Percentiles rank a stretch among this genome's conserved stretches.
Conservation (phyloP, 2,329 filamentous ascomycete genomes). For the Cladosporium halotolerans region DNA sequence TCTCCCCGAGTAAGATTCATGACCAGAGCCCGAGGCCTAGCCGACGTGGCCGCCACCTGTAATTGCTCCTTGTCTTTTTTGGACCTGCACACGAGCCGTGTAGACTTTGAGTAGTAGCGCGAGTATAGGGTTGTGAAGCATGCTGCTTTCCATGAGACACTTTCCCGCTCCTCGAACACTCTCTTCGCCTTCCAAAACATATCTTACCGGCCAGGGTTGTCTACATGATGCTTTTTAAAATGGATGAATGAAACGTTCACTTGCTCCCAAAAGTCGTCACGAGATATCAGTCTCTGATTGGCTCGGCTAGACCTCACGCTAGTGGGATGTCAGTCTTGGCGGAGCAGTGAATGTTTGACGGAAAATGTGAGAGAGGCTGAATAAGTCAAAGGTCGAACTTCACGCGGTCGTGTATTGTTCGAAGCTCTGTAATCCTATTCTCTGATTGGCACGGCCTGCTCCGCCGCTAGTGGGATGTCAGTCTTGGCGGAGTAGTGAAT, state of each 20-base stretch:
- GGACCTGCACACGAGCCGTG: constrained; percentile 35
- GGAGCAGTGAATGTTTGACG: too few species aligned
- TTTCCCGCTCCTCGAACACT: constrained; percentile 41
- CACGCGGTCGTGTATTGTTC: too few species aligned
- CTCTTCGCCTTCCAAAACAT: constrained; percentile 47
- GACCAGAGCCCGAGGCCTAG: constrained; percentile 42
- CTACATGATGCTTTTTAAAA: constrained; percentile 43
- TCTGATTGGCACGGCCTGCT: too few species aligned
- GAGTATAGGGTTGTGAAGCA: constrained; percentile 46
- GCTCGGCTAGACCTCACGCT: too few species aligned
- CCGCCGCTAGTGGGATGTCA: too few species aligned
- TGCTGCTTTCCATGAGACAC: constrained; percentile 56
- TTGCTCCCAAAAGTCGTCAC: too few species aligned
- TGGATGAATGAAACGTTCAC: constrained; percentile 34
- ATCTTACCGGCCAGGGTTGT: constrained; percentile 44
- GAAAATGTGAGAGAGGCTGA: too few species aligned
- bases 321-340: too few species aligned
- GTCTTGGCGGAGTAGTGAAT: too few species aligned
- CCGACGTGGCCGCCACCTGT: constrained; percentile 24
- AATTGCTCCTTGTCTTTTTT: constrained; percentile 38
- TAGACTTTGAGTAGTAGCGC: constrained; percentile 45
- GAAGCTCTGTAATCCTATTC: too few species aligned
- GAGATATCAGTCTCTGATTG: too few species aligned
- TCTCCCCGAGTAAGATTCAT: constrained; percentile 44
- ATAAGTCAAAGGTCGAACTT: too few species aligned